Base-by-base conservation (phyloP, 2,329 filamentous ascomycete species). In the Colletotrichum agaves region DNA sequence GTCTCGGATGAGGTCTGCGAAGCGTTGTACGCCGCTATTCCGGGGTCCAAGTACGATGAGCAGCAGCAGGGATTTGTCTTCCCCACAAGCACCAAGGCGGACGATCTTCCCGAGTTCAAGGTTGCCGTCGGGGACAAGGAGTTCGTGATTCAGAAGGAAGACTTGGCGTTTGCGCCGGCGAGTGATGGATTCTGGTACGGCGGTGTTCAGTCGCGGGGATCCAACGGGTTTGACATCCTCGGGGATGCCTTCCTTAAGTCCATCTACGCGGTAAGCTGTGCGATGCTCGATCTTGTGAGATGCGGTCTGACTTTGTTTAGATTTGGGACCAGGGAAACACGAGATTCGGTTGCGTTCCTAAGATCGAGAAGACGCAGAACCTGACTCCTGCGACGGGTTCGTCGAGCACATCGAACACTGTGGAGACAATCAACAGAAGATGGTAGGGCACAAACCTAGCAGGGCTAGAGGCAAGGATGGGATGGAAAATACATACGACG, bases 121-220 rank as follows among this genome's bases (percentile, higher is more conserved):
- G 78, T 91, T 13, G 85, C 86, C 21, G 83, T 90, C 31, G 88
- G 88, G 35, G 83, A 84, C 67, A 85, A 83, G 70, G 81, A 87
- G 33, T 68, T 60, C 49, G 55, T 44, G 15, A 59, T 68, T 39
- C 65, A 68, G 27, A 65, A 65, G 47, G 65, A 68, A 33, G 61
- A 65, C 23, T 19, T 68, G 23, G 61, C 55, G 47, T 68, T 68
- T 10, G 65, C 65, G 15, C 53, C 61, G 21, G 65, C 61, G 8
- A 47, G 55, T 12, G 47, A 65, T 1, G 65, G 65, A 4, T 65
- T 59, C 13, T 68, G 65, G 65, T 68, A 68, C 21, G 65, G 65
- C 17, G 46, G 65, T 15, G 61, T 68, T 13, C 65, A 68, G 47
- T 68, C 65, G 10, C 33, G 65, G 12, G 65, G 65, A 12, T 68